Base-by-base conservation (phyloP, 2,329 filamentous ascomycete genomes). In the Diplodia mutila region DNA sequence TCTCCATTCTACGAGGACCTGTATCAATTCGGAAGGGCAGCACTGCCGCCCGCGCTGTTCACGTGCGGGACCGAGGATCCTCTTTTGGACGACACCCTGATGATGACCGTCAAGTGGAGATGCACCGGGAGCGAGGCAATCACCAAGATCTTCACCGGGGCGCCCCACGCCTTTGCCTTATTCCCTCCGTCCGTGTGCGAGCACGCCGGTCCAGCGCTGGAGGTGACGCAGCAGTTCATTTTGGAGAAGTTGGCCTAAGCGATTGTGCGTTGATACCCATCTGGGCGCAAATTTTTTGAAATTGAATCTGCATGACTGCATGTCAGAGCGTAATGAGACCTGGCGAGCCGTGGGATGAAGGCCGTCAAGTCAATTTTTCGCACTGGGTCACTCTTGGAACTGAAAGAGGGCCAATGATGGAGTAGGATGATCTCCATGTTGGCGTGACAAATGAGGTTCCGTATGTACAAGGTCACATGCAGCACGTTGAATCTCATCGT, bases 61-160 rank as follows among this genome's bases (percentile, higher is more conserved):
- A 79, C 82, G 0, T 84, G 82, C 68, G 85, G 86, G 0, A 87
- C 85, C 5, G 80, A 84, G 68, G 86, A 88, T 74, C 80, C 80
- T 6, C 70, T 88, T 68, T 71, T 88, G 0, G 83, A 85, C 70
- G 84, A 85, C 70, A 84, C 79, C 18, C 73, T 85, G 25, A 73
- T 85, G 55, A 87, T 88, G 85, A 78, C 79, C 4, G 75, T 79
- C 1, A 86, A 86, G 75, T 88, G 85, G 86, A 72, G 75, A 71
- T 83, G 84, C 74, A 79, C 77, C 69, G 85, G 85, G 2, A 81
- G 80, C 5, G 83, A 85, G 73, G 79, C 80, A 0, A 75, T 86
- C 2, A 75, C 86, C 2, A 87, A 84, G 75, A 77, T 87, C 18
- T 86, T 82, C 72, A 81, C 81, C n/a, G 85, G 86, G 0, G 84